Base-by-base conservation (phyloP, 768 basidiomycete genomes). In the Lactifluus volemus region DNA sequence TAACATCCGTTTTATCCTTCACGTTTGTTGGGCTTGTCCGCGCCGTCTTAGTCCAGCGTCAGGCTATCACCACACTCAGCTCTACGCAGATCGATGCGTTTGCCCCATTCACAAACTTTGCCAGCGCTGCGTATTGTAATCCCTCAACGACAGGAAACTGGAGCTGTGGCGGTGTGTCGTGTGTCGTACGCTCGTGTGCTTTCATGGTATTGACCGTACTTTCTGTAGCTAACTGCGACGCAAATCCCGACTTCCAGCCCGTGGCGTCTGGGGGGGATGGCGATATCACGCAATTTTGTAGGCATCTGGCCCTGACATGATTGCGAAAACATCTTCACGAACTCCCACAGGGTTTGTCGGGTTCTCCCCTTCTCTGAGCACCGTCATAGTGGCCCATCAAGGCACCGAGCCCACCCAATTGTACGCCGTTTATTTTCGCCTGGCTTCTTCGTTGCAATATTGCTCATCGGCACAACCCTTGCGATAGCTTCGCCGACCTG, bases 231-330 rank as follows among this genome's bases (percentile, higher is more conserved):
- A 75, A 79, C 66, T 83, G 81, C 65, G 49, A 75, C 1, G 80
- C 78, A 4, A 82, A 78, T 66, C 69, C 78, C 5, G 58, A 63
- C n/a, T 84, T 84, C 61, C 53, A 73, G 32, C 79, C 81, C 0
- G 68, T 77, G 29, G 80, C 77, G 2, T 72, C 77, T 10, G 81
- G 81, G 10, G 81, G 81, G 5, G 69, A 81, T 52, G 81, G 79
- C 6, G 60, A 65, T 49, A 53, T 51, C 0, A 67, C 71, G 2
- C 81, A 80, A 60, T 81, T 74, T 64, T 82, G 78, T 79, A 38
- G 21, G 70, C 49, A 12, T 25, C 14, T 8, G 6, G 4, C 7
- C 15, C 34, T 34, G 38, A 32, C 7, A 3, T 0, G 3, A 12
- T 36, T 14, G 15, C 10, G 32, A 30, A 21, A 21, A 8, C 4